Conservation (phyloP, 192 early-diverging fungal genomes). For the Dissophora globulifera region DNA sequence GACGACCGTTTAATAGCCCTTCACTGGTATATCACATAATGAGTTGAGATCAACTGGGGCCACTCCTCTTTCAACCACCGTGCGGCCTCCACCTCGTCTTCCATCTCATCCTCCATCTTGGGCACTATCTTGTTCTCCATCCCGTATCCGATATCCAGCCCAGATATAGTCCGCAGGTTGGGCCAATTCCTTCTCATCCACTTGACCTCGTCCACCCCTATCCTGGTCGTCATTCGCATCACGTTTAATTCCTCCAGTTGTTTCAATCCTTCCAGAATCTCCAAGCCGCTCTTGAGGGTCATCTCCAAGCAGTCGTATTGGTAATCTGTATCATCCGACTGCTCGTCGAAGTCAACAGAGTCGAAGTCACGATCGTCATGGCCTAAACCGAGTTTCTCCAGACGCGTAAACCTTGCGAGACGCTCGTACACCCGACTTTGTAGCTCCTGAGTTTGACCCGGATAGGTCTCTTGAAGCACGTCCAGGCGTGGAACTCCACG, state of each 20-base stretch:
- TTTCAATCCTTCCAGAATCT: constrained; percentile 6
- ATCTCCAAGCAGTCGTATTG: background rate
- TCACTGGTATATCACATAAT: no score
- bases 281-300: constrained; percentile 2
- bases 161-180: no score
- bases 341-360: no score
- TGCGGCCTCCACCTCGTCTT: no score
- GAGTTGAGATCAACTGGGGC: no score
- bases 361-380: background rate
- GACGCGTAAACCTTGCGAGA: background rate
- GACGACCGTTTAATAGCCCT: no score
- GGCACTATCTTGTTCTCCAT: no score
- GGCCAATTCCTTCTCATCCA: constrained; percentile 11
- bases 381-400: background rate
- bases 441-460: background rate
- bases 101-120: no score
- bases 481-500: background rate
- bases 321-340: background rate
- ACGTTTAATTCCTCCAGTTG: background rate
- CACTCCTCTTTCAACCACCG: no score
- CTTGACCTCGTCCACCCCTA: constrained; percentile 1
- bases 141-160: no score
- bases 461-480: background rate
- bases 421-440: background rate
- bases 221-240: background rate